Conservation (phyloP, 768 basidiomycete species). For the Suillus americanus region DNA sequence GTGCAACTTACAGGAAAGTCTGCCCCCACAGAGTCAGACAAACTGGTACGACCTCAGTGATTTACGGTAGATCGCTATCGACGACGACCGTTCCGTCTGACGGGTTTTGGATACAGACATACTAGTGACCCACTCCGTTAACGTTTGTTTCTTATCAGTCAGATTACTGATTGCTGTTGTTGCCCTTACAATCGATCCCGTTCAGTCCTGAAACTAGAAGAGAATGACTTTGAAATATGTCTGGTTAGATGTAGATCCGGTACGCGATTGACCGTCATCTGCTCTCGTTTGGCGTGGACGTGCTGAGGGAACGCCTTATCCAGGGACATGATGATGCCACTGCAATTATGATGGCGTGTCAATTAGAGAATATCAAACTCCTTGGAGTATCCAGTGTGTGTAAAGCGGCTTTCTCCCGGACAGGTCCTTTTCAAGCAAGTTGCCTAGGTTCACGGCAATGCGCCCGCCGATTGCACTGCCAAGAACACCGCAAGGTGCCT, state of each 20-base stretch:
- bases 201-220: neutral
- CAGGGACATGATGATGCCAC: slow-evolving; percentile 91
- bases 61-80: neutral
- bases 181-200: neutral
- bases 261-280: slow-evolving; percentile 31
- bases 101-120: neutral
- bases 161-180: neutral
- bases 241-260: slow-evolving; percentile 71
- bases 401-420: slow-evolving; percentile 1
- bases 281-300: neutral
- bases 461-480: slow-evolving; percentile 56
- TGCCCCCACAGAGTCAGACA: neutral
- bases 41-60: neutral
- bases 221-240: slow-evolving; percentile 27
- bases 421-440: neutral
- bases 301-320: neutral
- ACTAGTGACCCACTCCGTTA: neutral
- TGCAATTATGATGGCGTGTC: slow-evolving; percentile 75
- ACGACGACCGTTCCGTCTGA: neutral
- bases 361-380: slow-evolving; percentile 63
- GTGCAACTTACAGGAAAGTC: neutral
- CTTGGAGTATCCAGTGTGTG: slow-evolving; percentile 83
- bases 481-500: slow-evolving; percentile 79
- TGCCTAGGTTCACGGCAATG: slow-evolving; percentile 78
- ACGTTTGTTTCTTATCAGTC: neutral